Percentiles rank a stretch among this genome's conserved stretches.
These are phyloP conservation scores for Solanum piurae DNA, from an alignment of 257 asterid genomes.

Conservation along the genomic window DNA sequence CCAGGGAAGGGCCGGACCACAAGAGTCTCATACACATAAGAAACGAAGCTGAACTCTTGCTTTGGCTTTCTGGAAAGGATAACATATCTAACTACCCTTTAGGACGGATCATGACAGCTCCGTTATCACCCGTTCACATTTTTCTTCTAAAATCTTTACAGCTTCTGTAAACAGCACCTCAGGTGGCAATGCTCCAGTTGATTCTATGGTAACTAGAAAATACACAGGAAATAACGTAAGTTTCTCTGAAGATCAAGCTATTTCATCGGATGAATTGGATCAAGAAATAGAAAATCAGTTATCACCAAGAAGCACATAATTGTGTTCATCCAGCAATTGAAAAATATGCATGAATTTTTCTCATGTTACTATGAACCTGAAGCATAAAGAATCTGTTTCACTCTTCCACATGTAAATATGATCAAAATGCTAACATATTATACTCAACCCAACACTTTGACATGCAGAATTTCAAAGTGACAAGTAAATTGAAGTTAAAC, in stretches of 20 bases:
- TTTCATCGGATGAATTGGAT: neutral
- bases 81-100: neutral
- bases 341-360: neutral
- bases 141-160: conserved; percentile 79
- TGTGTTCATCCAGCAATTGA: neutral
- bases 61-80: neutral
- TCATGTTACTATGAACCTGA: neutral
- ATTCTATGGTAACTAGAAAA: conserved; percentile 68
- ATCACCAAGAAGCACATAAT: neutral
- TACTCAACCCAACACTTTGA: neutral
- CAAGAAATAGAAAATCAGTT: neutral
- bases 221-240: neutral
- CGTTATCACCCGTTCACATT: conserved; percentile 66
- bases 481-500: neutral
- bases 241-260: neutral
- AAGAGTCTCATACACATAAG: neutral
- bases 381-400: neutral
- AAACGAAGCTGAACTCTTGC: neutral
- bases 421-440: neutral
- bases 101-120: conserved; percentile 43
- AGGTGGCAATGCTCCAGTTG: conserved; percentile 87
- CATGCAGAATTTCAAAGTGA: neutral
- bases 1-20: neutral
- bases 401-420: neutral
- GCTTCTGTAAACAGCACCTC: conserved; percentile 85